Percentiles rank a stretch among this genome's conserved stretches.
Conservation (phyloP, 2,329 filamentous ascomycete species). For the Onygenales sp. region DNA sequence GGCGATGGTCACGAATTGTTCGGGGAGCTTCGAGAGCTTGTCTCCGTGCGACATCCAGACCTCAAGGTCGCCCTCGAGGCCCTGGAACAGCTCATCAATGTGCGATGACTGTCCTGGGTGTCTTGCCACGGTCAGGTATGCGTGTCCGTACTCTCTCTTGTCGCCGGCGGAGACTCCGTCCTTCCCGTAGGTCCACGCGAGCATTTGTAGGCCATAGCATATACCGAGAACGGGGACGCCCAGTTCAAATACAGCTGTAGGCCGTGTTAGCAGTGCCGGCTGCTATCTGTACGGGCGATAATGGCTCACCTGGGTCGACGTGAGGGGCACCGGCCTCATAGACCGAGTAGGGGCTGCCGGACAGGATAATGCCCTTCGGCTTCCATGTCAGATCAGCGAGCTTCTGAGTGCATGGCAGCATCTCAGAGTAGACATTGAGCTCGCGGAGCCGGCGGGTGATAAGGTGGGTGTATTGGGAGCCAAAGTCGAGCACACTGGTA, state of each 20-base stretch:
- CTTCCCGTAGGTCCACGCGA: slow-evolving; percentile 59
- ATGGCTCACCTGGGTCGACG: slow-evolving; percentile 56
- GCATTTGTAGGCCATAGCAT: slow-evolving; percentile 58
- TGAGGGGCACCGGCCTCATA: slow-evolving; percentile 71
- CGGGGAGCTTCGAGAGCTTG: slow-evolving; percentile 67
- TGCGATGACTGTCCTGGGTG: slow-evolving; percentile 36
- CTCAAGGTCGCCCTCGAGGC: slow-evolving; percentile 59
- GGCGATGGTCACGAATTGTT: slow-evolving; percentile 64
- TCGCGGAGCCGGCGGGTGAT: slow-evolving; percentile 67
- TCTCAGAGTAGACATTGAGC: slow-evolving; percentile 75
- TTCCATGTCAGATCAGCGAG: slow-evolving; percentile 65
- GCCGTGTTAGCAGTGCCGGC: neutral
- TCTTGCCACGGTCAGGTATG: slow-evolving; percentile 52
- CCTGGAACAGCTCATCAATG: slow-evolving; percentile 70
- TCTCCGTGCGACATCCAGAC: slow-evolving; percentile 87
- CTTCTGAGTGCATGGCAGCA: slow-evolving; percentile 80
- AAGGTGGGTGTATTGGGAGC: slow-evolving; percentile 62
- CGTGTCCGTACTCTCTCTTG: slow-evolving; percentile 62
- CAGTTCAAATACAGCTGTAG: slow-evolving; percentile 57
- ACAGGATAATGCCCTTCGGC: slow-evolving; percentile 75
- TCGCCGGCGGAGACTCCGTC: slow-evolving; percentile 60
- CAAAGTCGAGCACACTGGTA: neutral
- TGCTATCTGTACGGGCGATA: neutral
- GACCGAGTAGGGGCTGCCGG: slow-evolving; percentile 65
- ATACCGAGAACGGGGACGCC: slow-evolving; percentile 53